Base-by-base conservation (phyloP, 78 protist genomes). In the Dictyostelium citrinum region DNA sequence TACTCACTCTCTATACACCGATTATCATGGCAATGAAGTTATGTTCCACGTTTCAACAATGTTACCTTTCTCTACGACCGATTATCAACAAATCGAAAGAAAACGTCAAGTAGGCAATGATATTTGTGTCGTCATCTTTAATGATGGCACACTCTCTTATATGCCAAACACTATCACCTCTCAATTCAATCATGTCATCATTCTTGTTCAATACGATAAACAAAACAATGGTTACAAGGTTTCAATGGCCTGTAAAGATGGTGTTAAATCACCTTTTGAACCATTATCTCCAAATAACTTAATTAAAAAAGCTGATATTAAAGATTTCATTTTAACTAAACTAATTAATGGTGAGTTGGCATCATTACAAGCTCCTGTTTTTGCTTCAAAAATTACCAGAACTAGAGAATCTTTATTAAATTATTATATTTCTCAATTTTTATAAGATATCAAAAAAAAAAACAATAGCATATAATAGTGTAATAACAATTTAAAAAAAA, bases 51-150 rank as follows among this genome's bases (percentile, higher is more conserved):
- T 91, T 9, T 83, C 95, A 11, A 91, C 95, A 0, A 83, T 91
- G 95, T 49, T 91, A 20, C 90, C 95, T 45, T 91, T 71, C 74
- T 41, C 83, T 2, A 24, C 51, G 0, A 51, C 49, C 1, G 91
- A 91, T 49, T 2, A 27, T 20, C 95, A 91, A 70, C 95, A 91
- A 39, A 83, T 91, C 7, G 86, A 91, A 49, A 41, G 95, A 49
- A 91, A 91, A 35, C 64, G 95, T 43, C 95, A 90, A 61, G 60
- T 95, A 72, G 96, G 96, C 20, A 95, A 95, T 12, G 96, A 95
- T 61, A 84, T 95, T 35, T 92, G 82, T 33, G 86, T 90, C 0
- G 55, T 95, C 1, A 70, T 95, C 12, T 95, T 95, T 24, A 92
- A 92, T 68, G 91, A 92, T 58, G 96, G 96, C 29, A 77, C 37